These are phyloP conservation scores for Colletotrichum karsti DNA, from an alignment of 2,329 filamentous ascomycete genomes.

Conservation along the genomic window DNA sequence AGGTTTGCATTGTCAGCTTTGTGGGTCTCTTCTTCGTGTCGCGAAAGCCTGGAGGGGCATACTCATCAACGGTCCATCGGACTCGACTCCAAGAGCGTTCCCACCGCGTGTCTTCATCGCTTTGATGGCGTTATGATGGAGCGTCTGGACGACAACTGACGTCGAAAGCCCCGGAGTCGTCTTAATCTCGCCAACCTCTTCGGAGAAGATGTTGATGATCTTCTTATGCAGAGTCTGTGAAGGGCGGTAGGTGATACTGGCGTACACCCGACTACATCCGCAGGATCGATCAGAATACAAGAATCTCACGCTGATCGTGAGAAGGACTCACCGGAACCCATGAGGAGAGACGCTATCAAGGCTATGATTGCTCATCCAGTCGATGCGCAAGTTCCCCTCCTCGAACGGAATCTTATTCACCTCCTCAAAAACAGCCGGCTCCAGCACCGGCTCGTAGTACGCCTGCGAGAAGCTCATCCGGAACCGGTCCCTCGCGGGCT, in stretches of 20 bases:
- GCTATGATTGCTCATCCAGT: not conserved
- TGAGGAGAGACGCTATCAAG: not conserved
- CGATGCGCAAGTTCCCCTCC: not conserved
- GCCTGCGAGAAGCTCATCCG: not conserved
- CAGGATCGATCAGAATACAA: not conserved
- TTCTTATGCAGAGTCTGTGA: not conserved
- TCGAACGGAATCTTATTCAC: not conserved
- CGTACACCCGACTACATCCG: not conserved
- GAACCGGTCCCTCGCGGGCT: rapidly evolving
- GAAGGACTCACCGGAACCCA: not conserved
- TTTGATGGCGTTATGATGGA: not conserved
- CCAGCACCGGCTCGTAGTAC: not conserved
- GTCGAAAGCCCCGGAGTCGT: not conserved
- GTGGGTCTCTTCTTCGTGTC: rapidly evolving
- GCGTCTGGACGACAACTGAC: not conserved
- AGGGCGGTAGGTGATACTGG: not conserved
- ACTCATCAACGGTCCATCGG: not conserved
- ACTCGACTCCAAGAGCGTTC: not conserved
- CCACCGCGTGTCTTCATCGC: not conserved
- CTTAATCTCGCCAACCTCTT: not conserved
- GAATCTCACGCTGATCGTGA: too few relatives aligned
- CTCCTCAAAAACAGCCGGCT: not conserved
- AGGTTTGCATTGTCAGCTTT: not conserved
- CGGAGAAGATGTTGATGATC: not conserved
- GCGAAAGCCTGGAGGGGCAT: not conserved